Conservation (phyloP, 345 rosid genomes). For the Euphorbia lathyris region DNA sequence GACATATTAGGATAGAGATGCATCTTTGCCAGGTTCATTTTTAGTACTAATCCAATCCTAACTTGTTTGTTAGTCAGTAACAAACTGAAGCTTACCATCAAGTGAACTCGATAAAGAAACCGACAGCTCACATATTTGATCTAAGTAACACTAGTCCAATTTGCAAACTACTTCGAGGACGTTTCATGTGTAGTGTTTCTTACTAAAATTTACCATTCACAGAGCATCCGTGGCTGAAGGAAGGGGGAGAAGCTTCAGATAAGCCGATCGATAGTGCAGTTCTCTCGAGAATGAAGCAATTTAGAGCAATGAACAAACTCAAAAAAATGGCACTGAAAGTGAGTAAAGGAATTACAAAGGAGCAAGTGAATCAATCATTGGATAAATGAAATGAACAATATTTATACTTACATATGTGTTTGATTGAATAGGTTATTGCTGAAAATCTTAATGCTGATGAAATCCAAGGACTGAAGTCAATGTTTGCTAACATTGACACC, state of each 20-base stretch:
- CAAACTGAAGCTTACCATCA: not conserved
- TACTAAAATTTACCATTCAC: not conserved
- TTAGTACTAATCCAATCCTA: too few species aligned
- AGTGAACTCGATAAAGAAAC: not conserved
- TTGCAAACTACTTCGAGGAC: not conserved
- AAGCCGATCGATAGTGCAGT: slow-evolving; percentile 35
- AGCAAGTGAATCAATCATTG: not conserved
- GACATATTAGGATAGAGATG: not conserved
- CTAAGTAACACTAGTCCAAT: not conserved
- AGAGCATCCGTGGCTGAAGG: slow-evolving; percentile 34
- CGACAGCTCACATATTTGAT: not conserved
- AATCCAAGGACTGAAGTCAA: slow-evolving; percentile 39
- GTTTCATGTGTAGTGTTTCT: not conserved
- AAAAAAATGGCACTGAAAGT: slow-evolving; percentile 31
- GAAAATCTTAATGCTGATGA: slow-evolving; percentile 39
- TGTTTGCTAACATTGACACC: slow-evolving; percentile 40
- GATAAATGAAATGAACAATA: not conserved
- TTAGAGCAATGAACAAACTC: slow-evolving; percentile 32
- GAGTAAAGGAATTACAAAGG: not conserved
- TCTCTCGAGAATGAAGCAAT: slow-evolving; percentile 33
- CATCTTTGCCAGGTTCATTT: not conserved
- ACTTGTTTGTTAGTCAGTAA: not conserved
- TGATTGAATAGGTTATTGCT: slow-evolving; percentile 34
- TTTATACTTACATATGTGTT: not conserved
- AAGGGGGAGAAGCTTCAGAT: slow-evolving; percentile 33